Evolutionary conservation across 2,329 filamentous ascomycete genomes (phyloP).

Genomic region (Diaporthe capsici): DNA sequence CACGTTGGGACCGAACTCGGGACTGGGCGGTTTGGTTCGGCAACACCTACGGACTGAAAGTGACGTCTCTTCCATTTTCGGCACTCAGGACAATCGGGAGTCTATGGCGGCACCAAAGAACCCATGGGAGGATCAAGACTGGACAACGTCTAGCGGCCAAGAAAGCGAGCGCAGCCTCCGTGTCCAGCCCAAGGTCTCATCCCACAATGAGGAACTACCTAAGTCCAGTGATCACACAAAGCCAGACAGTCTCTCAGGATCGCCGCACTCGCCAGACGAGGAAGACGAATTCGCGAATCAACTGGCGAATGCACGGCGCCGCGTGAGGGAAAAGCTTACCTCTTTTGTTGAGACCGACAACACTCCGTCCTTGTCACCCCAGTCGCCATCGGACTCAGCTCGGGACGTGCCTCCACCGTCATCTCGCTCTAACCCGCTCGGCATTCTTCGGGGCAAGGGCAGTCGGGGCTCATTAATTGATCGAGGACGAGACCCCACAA

Average conservation of each 20-base stretch:
- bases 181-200: neutral
- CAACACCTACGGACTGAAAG: conserved; percentile 88
- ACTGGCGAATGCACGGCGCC: conserved; percentile 77
- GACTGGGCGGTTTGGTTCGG: conserved; percentile 84
- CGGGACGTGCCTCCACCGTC: conserved; percentile 51
- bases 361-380: conserved; percentile 57
- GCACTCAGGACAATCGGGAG: conserved; percentile 47
- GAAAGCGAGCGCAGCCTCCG: conserved; percentile 9
- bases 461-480: conserved; percentile 64
- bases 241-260: conserved; percentile 23
- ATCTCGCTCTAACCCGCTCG: conserved; percentile 69
- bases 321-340: conserved; percentile 80
- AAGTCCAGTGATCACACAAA: neutral
- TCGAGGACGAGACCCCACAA: conserved; percentile 56
- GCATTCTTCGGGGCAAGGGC: conserved; percentile 75
- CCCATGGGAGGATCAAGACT: conserved; percentile 27
- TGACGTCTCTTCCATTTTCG: conserved; percentile 84
- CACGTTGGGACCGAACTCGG: conserved; percentile 78
- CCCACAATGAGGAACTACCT: neutral
- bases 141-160: neutral
- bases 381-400: conserved; percentile 51
- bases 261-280: conserved; percentile 55
- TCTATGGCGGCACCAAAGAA: conserved; percentile 16
- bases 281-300: conserved; percentile 81
- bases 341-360: conserved; percentile 76